Conservation (phyloP, 2,329 filamentous ascomycete species). For the Venturia asperata region DNA sequence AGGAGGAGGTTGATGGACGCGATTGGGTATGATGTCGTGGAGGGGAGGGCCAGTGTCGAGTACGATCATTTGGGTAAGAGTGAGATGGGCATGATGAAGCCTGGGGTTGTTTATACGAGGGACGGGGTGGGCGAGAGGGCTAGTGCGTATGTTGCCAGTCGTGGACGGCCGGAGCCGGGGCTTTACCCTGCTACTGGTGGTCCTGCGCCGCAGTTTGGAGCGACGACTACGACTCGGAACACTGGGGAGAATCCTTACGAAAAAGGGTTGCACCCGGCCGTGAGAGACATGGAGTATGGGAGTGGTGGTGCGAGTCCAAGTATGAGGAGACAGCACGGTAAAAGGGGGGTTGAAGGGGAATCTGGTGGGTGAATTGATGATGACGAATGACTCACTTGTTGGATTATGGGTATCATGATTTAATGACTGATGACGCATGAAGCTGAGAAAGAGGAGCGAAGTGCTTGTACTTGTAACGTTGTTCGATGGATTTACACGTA, state of each 20-base stretch:
- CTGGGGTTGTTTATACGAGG: neutral
- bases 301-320: neutral
- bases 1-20: slow-evolving; percentile 5
- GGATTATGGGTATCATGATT: neutral
- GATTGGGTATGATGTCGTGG: slow-evolving; percentile 1
- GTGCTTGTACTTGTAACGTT: neutral
- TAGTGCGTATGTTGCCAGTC: neutral
- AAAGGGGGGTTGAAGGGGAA: neutral
- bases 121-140: neutral
- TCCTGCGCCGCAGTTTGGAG: neutral
- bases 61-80: neutral
- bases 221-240: neutral
- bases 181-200: neutral
- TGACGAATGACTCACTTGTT: neutral
- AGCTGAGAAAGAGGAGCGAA: neutral
- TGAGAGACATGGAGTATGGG: neutral
- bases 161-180: neutral
- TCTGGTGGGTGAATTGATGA: neutral
- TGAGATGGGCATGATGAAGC: slow-evolving; percentile 1
- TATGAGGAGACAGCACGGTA: neutral
- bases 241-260: neutral
- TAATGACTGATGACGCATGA: neutral
- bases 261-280: neutral
- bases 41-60: neutral
- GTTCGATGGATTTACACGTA: neutral